phyloP scores from a whole-genome alignment of 306 rosid species.

The Sophora flavescens region DNA sequence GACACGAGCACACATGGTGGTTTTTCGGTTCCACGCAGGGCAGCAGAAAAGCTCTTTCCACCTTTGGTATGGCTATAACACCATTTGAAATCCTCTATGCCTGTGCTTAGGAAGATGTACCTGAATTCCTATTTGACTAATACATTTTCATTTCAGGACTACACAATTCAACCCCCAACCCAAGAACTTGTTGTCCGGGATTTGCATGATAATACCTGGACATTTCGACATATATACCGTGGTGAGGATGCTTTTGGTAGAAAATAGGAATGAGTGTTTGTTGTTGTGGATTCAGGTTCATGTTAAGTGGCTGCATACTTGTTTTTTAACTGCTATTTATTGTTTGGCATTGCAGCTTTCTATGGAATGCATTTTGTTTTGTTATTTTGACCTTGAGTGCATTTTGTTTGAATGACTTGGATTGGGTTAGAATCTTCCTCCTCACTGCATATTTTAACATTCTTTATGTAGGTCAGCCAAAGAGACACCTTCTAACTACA shows the following conservation, averaged over 20 bases:
- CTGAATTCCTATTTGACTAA: slow-evolving; percentile 17
- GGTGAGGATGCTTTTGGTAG: slow-evolving; percentile 61
- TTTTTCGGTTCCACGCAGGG: slow-evolving; percentile 92
- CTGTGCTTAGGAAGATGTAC: background rate
- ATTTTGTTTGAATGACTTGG: background rate
- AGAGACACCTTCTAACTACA: slow-evolving; percentile 97
- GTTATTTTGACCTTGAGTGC: background rate
- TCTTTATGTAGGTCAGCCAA: slow-evolving; percentile 82
- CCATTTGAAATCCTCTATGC: background rate
- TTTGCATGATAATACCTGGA: slow-evolving; percentile 91
- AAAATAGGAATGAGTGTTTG: background rate
- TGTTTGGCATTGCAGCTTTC: slow-evolving; percentile 3
- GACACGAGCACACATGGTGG: slow-evolving; percentile 98
- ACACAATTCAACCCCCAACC: slow-evolving; percentile 87
- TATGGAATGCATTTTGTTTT: slow-evolving; percentile 11
- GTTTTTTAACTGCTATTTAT: slow-evolving; percentile 14
- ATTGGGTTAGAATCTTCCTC: background rate
- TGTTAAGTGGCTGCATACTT: background rate
- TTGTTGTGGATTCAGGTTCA: slow-evolving; percentile 2
- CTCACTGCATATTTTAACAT: slow-evolving; percentile 5
- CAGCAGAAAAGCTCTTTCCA: slow-evolving; percentile 97
- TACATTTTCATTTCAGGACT: slow-evolving; percentile 63
- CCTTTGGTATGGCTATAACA: slow-evolving; percentile 61
- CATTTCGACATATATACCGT: slow-evolving; percentile 91
- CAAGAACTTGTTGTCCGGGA: slow-evolving; percentile 92